A percentile compares a stretch with the other conserved stretches of the same genome.
Conservation (phyloP, 306 rosid genomes). For the Cicer yamashitae region DNA sequence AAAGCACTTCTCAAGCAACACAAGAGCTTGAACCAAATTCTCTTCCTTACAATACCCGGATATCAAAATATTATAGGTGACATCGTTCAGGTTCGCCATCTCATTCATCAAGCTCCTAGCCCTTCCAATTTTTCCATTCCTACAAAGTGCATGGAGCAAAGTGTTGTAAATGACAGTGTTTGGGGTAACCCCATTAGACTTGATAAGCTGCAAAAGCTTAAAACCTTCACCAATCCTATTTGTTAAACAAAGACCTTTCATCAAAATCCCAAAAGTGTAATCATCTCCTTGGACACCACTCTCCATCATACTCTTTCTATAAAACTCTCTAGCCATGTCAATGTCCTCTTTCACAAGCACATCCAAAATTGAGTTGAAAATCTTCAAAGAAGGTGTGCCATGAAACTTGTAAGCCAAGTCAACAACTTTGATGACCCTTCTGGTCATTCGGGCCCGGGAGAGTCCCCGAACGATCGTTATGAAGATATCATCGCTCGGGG, state of each 20-base stretch:
- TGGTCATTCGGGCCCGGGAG: conserved; percentile 57
- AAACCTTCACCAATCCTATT: conserved; percentile 75
- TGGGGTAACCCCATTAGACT: conserved; percentile 59
- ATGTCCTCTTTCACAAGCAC: conserved; percentile 78
- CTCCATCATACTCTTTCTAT: conserved; percentile 72
- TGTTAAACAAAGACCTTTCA: conserved; percentile 79
- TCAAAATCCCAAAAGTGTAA: conserved; percentile 73
- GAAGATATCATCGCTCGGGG: conserved; percentile 61
- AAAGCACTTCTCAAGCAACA: conserved; percentile 72
- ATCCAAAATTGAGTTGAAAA: conserved; percentile 69
- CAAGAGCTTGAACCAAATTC: conserved; percentile 74
- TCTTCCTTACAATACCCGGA: conserved; percentile 69
- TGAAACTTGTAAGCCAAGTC: conserved; percentile 61
- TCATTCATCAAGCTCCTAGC: conserved; percentile 88
- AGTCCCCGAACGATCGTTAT: conserved; percentile 67
- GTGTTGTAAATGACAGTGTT: conserved; percentile 74
- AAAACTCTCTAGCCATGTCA: conserved; percentile 79
- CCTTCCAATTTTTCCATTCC: conserved; percentile 73
- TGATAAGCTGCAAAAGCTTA: conserved; percentile 77
- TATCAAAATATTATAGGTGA: conserved; percentile 69
- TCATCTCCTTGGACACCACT: conserved; percentile 64
- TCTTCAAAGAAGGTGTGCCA: conserved; percentile 60
- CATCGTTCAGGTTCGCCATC: conserved; percentile 64
- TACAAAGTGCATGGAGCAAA: conserved; percentile 77
- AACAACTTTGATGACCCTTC: conserved; percentile 55